Base-by-base conservation (phyloP, 352 stramenopile species). In the Pythium dissimile region DNA sequence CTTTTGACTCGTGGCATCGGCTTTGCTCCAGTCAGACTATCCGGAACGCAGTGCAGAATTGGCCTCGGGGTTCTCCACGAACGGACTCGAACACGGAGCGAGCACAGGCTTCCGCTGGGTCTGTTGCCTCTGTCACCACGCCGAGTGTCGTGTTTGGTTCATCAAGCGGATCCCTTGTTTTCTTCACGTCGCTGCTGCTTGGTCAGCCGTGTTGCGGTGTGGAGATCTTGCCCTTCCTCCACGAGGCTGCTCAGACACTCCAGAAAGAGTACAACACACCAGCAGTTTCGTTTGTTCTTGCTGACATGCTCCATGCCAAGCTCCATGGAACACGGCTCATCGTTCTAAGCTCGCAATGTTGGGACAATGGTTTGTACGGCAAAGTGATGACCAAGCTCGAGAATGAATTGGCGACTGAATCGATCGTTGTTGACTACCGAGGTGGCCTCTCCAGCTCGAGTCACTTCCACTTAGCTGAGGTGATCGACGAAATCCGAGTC, bases 331-430 rank as follows among this genome's bases (percentile, higher is more conserved):
- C 66, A 12, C 59, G 50, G 1, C 34, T 86, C 12, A 37, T 88
- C 16, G 46, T 88, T 15, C 66, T 88, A 16, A 81, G 75, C 10
- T 88, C 78, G 16, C 78, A 86, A 26, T 88, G 78, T 49, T 88
- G 78, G 78, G 75, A 86, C 51, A 18, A 16, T 0, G 41, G 52
- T 11, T 61, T 88, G 15, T 71, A 78, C 43, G 51, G 41, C 2
- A 57, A 60, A 2, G 49, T 86, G 5, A 54, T 65, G 16, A 6
- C 18, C 39, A 86, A 88, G 48, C 67, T 86, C 13, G 69, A 71
- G 41, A 45, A 35, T 1, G 72, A 85, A 46, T 57, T 85, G n/a
- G 54, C 43, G 3, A 4, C 39, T 5, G 54, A 39, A 20, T 32
- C 65, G 1, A 30, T 88, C 18, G 74, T 86, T 1, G 51, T 88